A percentile compares a stretch with the other conserved stretches of the same genome.
Conservation (phyloP, 345 rosid species). For the Citrus trifoliata region DNA sequence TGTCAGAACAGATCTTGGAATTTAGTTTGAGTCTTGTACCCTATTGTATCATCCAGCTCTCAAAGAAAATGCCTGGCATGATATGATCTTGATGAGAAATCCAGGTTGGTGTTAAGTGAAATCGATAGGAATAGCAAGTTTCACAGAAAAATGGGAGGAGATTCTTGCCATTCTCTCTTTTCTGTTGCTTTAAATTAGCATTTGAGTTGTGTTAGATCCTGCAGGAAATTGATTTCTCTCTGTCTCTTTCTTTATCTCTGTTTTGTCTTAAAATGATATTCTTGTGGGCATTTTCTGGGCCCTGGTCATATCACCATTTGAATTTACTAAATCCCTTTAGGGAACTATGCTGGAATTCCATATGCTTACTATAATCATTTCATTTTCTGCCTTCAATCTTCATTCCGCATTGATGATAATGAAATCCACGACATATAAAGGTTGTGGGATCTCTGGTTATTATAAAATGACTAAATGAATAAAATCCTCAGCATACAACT, state of each 20-base stretch:
- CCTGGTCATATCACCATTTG: not conserved
- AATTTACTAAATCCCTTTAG: not conserved
- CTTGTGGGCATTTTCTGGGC: not conserved
- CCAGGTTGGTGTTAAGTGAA: not conserved
- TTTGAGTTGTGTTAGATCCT: not conserved
- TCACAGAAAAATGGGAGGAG: not conserved
- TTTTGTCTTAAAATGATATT: not conserved
- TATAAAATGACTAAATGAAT: not conserved
- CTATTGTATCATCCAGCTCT: not conserved
- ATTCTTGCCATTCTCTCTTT: not conserved
- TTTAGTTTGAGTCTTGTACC: not conserved
- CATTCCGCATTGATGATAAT: not conserved
- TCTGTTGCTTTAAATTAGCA: conserved; percentile 1
- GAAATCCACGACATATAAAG: not conserved
- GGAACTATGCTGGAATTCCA: not conserved
- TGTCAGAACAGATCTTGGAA: not conserved
- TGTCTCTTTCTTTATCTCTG: not conserved
- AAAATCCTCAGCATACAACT: not conserved
- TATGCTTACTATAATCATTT: not conserved
- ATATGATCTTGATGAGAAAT: not conserved
- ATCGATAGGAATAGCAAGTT: not conserved
- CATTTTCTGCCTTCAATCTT: not conserved
- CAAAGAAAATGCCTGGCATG: not conserved
- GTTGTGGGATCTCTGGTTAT: not conserved
- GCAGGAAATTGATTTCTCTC: not conserved